Evolutionary conservation across 2,329 filamentous ascomycete species (phyloP), one percentile per base, ranked within the genome.

Genomic region (Fusarium sp.): DNA sequence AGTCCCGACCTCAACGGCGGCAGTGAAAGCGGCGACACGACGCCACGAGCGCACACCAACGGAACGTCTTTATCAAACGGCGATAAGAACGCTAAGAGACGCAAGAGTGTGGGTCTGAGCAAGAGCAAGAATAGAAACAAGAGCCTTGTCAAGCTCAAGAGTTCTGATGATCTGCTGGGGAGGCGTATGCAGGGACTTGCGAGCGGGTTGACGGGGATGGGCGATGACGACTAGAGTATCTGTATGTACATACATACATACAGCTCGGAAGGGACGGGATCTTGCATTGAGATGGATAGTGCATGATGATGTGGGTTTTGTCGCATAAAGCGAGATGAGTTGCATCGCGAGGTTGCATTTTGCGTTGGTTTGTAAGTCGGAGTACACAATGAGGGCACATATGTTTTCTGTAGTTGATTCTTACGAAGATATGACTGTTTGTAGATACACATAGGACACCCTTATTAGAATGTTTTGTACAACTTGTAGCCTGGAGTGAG

Each of bases 131-230:
- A 84, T 48, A 84, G 83, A 74, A 83, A 85, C 54, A 85, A 84
- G 79, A 87, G 84, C 52, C 75, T 90, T 36, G 81, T 88, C 20
- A 88, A 87, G 81, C 83, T 90, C 55, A 85, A 86, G 67, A 90
- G 89, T 79, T 86, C 87, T 44, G 89, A 90, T 66, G 89, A 90
- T 75, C 75, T 90, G 74, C 82, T 90, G 17, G 85, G 87, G 1
- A 81, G 89, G 71, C 84, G 89, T 54, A 90, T 90, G 89, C 85
- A 90, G 65, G 89, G 89, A 3, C 82, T 90, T 26, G 86, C 87
- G 6, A 87, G 86, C 12, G 85, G 87, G 1, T 77, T 90, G 78
- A 88, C 87, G 31, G 86, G 88, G 18, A 70, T 84, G 61, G 82
- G 82, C 4, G 84, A 86, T 63, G 86, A 87, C 24, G 82, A 84